phyloP scores from a whole-genome alignment of 2,329 filamentous ascomycete species.

The Neonectria ditissima region DNA sequence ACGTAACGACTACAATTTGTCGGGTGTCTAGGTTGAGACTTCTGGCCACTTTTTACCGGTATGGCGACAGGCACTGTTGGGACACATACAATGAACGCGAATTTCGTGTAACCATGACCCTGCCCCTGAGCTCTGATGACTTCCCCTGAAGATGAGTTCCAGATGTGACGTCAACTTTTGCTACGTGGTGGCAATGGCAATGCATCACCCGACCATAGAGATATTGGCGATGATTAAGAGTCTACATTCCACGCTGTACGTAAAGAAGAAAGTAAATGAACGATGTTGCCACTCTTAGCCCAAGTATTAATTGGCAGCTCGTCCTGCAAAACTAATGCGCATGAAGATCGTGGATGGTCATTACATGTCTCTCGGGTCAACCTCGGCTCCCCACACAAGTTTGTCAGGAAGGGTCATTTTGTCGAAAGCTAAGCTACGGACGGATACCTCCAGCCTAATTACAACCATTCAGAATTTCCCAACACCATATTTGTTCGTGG shows the following conservation, averaged over 20 bases:
- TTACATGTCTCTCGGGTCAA: constrained; percentile 32
- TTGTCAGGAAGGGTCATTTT: constrained; percentile 14
- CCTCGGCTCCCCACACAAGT: constrained; percentile 36
- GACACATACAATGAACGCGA: constrained; percentile 35
- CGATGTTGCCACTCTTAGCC: not conserved
- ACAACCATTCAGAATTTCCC: not conserved
- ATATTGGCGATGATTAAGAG: not conserved
- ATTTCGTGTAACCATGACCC: constrained; percentile 12
- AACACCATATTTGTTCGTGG: constrained; percentile 3
- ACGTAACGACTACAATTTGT: constrained; percentile 47
- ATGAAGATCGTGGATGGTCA: constrained; percentile 5
- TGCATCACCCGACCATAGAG: not conserved
- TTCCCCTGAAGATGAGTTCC: not conserved
- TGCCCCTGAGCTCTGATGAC: not conserved
- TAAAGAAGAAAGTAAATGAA: not conserved
- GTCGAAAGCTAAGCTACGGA: constrained; percentile 11
- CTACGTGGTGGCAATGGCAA: not conserved
- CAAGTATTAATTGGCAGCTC: not conserved
- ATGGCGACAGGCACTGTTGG: constrained; percentile 21
- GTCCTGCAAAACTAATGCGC: not conserved
- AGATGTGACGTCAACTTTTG: not conserved
- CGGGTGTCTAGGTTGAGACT: constrained; percentile 37
- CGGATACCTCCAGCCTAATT: constrained; percentile 15
- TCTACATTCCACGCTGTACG: not conserved
- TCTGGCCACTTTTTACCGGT: constrained; percentile 35